Evolutionary conservation across 768 basidiomycete species (phyloP).

Genomic region (Tulasnella sp.): DNA sequence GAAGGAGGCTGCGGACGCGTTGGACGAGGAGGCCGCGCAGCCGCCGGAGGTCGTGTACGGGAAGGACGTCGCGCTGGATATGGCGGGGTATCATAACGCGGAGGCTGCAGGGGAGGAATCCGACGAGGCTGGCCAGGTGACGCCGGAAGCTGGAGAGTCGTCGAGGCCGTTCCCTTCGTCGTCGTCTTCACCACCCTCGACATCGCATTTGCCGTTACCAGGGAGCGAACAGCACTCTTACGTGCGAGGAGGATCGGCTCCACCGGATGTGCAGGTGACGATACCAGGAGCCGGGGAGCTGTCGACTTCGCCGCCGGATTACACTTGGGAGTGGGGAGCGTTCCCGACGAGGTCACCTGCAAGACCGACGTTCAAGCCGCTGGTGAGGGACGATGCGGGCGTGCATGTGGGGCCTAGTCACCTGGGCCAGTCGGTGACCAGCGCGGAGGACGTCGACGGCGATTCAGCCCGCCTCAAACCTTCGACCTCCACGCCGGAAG

Average conservation of each 20-base stretch:
- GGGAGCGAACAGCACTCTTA: not conserved
- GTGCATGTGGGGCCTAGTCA: not conserved
- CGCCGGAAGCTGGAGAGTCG: too few relatives aligned
- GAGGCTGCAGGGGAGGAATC: too few relatives aligned
- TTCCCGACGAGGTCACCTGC: slow-evolving; percentile 81
- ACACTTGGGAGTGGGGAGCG: slow-evolving; percentile 94
- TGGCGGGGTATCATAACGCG: too few relatives aligned
- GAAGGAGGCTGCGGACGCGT: too few relatives aligned
- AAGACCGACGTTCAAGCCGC: slow-evolving; percentile 51
- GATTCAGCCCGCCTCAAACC: slow-evolving; percentile 37
- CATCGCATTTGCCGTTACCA: not conserved
- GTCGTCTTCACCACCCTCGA: too few relatives aligned
- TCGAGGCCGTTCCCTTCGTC: too few relatives aligned
- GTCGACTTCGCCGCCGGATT: slow-evolving; percentile 50
- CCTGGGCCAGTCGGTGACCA: slow-evolving; percentile 6
- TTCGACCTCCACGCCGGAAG: slow-evolving; percentile 27
- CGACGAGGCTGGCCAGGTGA: too few relatives aligned
- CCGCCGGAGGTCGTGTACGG: too few relatives aligned
- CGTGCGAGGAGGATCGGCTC: slow-evolving; percentile 32
- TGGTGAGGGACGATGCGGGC: slow-evolving; percentile 10
- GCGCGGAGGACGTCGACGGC: too few relatives aligned
- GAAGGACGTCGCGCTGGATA: too few relatives aligned
- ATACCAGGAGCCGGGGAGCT: not conserved
- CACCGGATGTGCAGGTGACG: slow-evolving; percentile 33
- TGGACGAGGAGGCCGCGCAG: too few relatives aligned